Base-by-base conservation (phyloP, 2,329 filamentous ascomycete species). In the Cladorrhinum sp. region DNA sequence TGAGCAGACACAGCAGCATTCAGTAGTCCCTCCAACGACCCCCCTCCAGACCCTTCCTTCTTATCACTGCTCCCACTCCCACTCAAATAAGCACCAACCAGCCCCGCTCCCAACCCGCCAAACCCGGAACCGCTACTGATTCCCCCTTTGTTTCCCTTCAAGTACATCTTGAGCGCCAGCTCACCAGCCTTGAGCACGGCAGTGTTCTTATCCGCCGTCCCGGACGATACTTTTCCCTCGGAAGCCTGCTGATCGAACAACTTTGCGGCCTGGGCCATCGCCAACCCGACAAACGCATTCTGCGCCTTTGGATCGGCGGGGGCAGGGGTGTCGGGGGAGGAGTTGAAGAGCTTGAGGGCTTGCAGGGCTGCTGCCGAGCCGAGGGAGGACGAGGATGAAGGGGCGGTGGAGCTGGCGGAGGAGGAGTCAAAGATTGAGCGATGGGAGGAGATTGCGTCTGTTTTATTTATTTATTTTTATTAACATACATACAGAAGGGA, bases 161-260 rank as follows among this genome's bases (percentile, higher is more conserved):
- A 78, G 75, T 93, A 96, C 85, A 96, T 89, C 83, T 96, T 92
- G 69, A 96, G 75, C 2, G 92, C 93, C 83, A 91, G 89, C 81
- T 96, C 88, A 1, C 87, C 92, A 2, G 93, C 93, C 73, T 87
- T 80, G 72, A 89, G 86, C 52, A 97, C 79, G 55, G 86, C 91
- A 53, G 86, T 87, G 76, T 96, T 86, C 83, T 96, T 96, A 76
- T 85, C 89, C 4, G 88, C 84, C 24, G 82, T 81, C 23, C 80
- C 75, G 2, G 77, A 72, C n/a, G n/a, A n/a, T 20, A 85, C 77
- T 67, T 82, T 80, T 67, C 84, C 84, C 66, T 81, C 74, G 9
- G 79, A 75, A 28, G 78, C 73, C 73, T 86, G 84, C 71, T 79
- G 75, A 66, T 88, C 85, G 67, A 88, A 87, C 20, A 88, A 78